A percentile compares a stretch with the other conserved stretches of the same genome.
These are phyloP conservation scores for Leccinum fibrillosum DNA, from an alignment of 768 basidiomycete species.

Conservation along the genomic window DNA sequence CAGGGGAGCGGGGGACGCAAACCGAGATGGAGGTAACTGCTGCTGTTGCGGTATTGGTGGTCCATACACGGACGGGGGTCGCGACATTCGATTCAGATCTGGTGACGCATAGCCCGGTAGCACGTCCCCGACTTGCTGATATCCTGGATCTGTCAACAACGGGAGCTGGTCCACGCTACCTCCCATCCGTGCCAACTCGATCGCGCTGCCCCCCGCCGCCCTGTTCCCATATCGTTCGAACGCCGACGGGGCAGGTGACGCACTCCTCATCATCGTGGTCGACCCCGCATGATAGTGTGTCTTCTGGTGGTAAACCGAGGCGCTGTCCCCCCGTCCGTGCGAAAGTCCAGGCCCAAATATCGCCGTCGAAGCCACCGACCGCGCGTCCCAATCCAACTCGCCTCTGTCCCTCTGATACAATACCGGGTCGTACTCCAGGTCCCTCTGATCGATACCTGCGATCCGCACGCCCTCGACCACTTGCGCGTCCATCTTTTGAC, in stretches of 20 bases:
- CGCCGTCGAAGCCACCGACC: conserved; percentile 64
- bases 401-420: conserved; percentile 79
- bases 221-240: conserved; percentile 60
- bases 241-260: conserved; percentile 41
- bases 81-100: conserved; percentile 4
- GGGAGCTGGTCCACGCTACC: conserved; percentile 53
- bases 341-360: conserved; percentile 39
- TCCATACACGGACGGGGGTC: conserved; percentile 27
- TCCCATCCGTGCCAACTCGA: conserved; percentile 59
- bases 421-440: conserved; percentile 80
- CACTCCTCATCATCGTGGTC: conserved; percentile 23
- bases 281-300: conserved; percentile 38
- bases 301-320: conserved; percentile 41
- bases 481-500: conserved; percentile 70
- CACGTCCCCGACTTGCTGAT: conserved; percentile 13
- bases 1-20: conserved; percentile 39
- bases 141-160: conserved; percentile 40
- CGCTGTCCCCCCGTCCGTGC: conserved; percentile 35
- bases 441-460: conserved; percentile 74
- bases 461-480: conserved; percentile 79
- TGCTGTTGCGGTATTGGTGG: conserved; percentile 27
- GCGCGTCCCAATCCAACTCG: conserved; percentile 85
- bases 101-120: conserved; percentile 25
- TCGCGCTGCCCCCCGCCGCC: conserved; percentile 40
- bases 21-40: conserved; percentile 16